Evolutionary conservation across 495 filamentous ascomycete genomes (phyloP).

Genomic region (Podospora pseudoanserina): DNA sequence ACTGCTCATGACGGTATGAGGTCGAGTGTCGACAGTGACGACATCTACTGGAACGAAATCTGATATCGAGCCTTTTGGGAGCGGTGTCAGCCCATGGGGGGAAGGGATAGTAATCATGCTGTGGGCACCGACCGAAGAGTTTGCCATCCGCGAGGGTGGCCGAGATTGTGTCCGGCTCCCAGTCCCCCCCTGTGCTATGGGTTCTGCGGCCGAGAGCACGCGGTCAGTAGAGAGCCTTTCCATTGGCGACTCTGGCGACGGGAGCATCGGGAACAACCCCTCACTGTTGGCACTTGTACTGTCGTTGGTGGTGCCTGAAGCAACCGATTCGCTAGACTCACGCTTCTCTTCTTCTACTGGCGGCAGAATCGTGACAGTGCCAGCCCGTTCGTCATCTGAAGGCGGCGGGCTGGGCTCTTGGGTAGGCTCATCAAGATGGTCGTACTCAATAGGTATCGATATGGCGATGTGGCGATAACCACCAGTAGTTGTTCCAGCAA

Average conservation of each 20-base stretch:
- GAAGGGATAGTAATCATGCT: constrained; percentile 10
- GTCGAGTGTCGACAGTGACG: neutral
- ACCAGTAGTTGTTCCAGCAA: constrained; percentile 38
- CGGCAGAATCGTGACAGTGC: neutral
- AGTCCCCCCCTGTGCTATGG: neutral
- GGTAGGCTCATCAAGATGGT: constrained; percentile 13
- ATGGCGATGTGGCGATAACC: constrained; percentile 51
- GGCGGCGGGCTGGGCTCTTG: neutral
- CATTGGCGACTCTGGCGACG: constrained; percentile 3
- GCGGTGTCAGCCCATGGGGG: constrained; percentile 18
- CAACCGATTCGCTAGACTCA: neutral
- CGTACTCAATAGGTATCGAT: constrained; percentile 44
- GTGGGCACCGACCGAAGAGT: constrained; percentile 19
- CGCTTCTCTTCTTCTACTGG: neutral
- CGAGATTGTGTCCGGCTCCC: neutral
- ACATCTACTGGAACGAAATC: neutral
- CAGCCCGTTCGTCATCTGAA: neutral
- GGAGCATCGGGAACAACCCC: neutral
- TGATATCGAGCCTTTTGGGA: constrained; percentile 12
- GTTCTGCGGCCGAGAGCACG: neutral
- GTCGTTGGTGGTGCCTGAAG: neutral
- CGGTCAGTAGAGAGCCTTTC: neutral
- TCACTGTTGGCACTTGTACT: neutral
- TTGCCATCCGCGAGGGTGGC: neutral
- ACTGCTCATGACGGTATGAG: constrained; percentile 10